Evolutionary conservation across 176 grass and related monocot species (phyloP).

Genomic region (Leersia perrieri): DNA sequence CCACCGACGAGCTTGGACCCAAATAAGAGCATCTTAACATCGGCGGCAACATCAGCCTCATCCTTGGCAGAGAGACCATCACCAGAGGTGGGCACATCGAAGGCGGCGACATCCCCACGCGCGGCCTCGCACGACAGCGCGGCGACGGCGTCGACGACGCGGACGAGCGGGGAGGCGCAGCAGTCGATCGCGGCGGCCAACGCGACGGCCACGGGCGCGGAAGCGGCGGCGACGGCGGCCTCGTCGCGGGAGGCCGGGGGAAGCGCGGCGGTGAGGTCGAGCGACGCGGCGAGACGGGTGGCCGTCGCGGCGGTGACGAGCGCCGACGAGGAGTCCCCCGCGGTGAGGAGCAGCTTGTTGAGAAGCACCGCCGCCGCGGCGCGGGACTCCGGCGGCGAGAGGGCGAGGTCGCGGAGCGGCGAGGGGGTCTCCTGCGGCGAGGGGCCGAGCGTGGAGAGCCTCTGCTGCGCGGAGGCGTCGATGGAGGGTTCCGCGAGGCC

Average conservation of each 20-base stretch:
- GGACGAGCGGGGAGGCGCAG: slow-evolving; percentile 64
- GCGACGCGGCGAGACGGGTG: slow-evolving; percentile 34
- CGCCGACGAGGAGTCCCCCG: slow-evolving; percentile 44
- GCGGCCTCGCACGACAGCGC: slow-evolving; percentile 82
- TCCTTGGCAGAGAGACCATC: slow-evolving; percentile 84
- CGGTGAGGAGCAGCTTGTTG: slow-evolving; percentile 74
- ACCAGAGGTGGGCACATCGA: slow-evolving; percentile 68
- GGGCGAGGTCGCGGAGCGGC: neutral
- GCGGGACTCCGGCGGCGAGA: slow-evolving; percentile 45
- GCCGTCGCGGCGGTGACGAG: slow-evolving; percentile 44
- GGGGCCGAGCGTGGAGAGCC: slow-evolving; percentile 46
- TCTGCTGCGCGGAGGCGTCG: slow-evolving; percentile 68
- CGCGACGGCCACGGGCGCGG: slow-evolving; percentile 47
- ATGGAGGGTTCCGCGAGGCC: slow-evolving; percentile 41
- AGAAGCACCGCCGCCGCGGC: slow-evolving; percentile 67
- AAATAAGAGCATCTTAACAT: slow-evolving; percentile 70
- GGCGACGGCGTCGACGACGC: slow-evolving; percentile 72
- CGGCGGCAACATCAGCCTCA: slow-evolving; percentile 75
- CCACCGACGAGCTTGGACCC: slow-evolving; percentile 70
- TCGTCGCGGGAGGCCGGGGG: slow-evolving; percentile 52
- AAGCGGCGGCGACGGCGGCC: slow-evolving; percentile 48
- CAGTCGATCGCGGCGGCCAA: slow-evolving; percentile 71
- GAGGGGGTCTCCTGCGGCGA: slow-evolving; percentile 33
- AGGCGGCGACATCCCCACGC: slow-evolving; percentile 54
- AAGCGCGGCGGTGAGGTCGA: slow-evolving; percentile 44